Base-by-base conservation (phyloP, 192 early-diverging fungal genomes). In the Phycomyces nitens region DNA sequence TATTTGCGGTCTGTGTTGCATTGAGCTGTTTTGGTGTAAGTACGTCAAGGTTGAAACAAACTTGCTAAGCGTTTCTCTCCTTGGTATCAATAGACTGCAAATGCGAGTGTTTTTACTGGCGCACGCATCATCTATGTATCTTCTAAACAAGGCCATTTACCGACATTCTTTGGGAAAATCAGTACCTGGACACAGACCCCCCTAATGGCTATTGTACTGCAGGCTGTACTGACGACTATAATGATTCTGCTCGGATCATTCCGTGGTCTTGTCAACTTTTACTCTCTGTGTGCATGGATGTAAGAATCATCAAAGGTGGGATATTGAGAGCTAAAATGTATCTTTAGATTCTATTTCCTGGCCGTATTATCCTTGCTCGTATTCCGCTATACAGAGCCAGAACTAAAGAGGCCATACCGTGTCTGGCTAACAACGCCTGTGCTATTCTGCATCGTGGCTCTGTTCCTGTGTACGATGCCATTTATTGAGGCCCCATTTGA, bases 21-120 rank as follows among this genome's bases (percentile, higher is more conserved):
- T 77, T 82, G 44, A 82, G 84, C 62, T 90, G 89, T 15, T 84
- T 90, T 57, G 87, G 91, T 12, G 74, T 71, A 71, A 70, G 68
- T 62, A 56, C 10, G 22, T 39, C 39, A 27, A 20, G 11, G 2
- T 27, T 51, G 27, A 34, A 34, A 34, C 29, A 34, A 34, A 7
- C 29, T 34, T 34, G 29, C 29, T 34, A 34, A 34, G n/a, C 29
- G 2, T 34, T 34, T 34, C 7, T 34, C 29, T 34, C 29, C 29
- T 34, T 34, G 29, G 29, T 2, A 7, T 7, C 2, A 29, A 10
- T 58, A 75, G 74, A 86, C 91, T 20, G 82, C 84, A n/a, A 93
- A 92, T 70, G 91, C 86, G 27, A 80, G 82, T 23, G 80, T 93
- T 39, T 93, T 91, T 65, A 86, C 88, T 0, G 87, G 88, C 0